Conservation (phyloP, 228 moss, liverwort and hornwort species). For the Sphagnum magellanicum region DNA sequence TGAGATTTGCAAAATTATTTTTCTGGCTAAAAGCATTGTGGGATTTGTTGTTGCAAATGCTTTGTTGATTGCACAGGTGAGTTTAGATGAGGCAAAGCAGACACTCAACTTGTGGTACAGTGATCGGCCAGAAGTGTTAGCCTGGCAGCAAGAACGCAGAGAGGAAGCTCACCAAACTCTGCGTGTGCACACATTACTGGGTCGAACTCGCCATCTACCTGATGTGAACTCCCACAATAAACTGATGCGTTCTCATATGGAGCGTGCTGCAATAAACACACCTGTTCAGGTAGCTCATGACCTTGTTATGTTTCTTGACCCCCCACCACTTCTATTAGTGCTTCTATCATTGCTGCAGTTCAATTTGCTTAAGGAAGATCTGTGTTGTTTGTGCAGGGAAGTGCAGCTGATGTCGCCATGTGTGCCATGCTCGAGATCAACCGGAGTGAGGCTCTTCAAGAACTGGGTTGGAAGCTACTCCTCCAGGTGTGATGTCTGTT, state of each 20-base stretch:
- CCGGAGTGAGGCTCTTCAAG: conserved; percentile 45
- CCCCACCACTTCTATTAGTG: background rate
- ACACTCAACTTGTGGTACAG: conserved; percentile 93
- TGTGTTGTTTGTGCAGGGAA: conserved; percentile 60
- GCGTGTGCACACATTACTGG: conserved; percentile 78
- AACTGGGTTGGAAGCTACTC: conserved; percentile 86
- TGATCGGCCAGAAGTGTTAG: conserved; percentile 84
- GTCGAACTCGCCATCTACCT: conserved; percentile 92
- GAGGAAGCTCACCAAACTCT: conserved; percentile 63
- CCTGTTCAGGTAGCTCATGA: conserved; percentile 71
- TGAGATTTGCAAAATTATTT: background rate
- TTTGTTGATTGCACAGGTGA: conserved; percentile 41
- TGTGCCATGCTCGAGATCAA: conserved; percentile 96
- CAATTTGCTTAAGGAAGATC: background rate
- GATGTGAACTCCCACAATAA: conserved; percentile 60
- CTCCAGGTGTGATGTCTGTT: conserved; percentile 46
- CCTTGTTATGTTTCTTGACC: too few relatives aligned
- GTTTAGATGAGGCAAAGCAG: conserved; percentile 74
- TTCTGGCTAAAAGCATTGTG: background rate
- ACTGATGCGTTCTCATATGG: conserved; percentile 71
- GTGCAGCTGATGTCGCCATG: conserved; percentile 99
- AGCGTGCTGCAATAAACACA: conserved; percentile 96
- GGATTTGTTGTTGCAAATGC: background rate
- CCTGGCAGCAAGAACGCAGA: conserved; percentile 80
- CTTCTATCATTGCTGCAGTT: conserved; percentile 1